Evolutionary conservation across 805 yeast species (phyloP).

Genomic region (Cyberlindnera euphorbiiphila): DNA sequence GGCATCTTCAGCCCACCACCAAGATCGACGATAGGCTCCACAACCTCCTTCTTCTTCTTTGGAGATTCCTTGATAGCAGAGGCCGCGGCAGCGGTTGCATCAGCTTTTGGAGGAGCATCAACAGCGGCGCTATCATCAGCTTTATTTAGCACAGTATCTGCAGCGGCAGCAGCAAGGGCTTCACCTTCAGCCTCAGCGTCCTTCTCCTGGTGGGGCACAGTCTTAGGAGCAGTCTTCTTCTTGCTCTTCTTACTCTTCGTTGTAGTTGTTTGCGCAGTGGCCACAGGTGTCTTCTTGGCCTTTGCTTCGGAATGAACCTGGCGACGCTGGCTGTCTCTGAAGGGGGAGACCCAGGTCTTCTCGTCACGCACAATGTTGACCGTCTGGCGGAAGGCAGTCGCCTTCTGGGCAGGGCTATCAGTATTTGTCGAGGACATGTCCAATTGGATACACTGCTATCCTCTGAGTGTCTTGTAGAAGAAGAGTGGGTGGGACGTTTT

Average conservation of each 20-base stretch:
- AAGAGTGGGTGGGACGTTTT: no score
- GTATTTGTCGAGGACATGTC: conserved; percentile 5
- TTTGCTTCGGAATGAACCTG: conserved; percentile 1
- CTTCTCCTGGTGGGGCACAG: not conserved
- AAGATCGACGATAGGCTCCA: conserved; percentile 25
- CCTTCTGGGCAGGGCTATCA: conserved; percentile 8
- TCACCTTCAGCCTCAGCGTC: no score
- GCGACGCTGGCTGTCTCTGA: conserved; percentile 20
- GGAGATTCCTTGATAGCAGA: conserved; percentile 7
- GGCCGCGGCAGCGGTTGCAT: conserved; percentile 6
- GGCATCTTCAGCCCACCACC: conserved; percentile 30
- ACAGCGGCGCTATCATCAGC: not conserved
- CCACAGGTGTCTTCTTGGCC: conserved; percentile 1
- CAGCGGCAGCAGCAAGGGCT: conserved; percentile 7
- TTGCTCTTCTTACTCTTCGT: conserved; percentile 3
- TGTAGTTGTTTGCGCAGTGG: conserved; percentile 3
- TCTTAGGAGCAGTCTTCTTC: not conserved
- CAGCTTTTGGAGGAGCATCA: conserved; percentile 1
- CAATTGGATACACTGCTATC: conserved; percentile 1
- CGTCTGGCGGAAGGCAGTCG: conserved; percentile 20
- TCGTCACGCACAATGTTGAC: conserved; percentile 22
- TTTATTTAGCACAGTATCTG: conserved; percentile 7
- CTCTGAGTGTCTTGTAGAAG: no score
- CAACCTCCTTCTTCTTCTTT: conserved; percentile 15
- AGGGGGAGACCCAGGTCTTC: conserved; percentile 29